Base-by-base conservation (phyloP, 768 basidiomycete species). In the Calvatia gigantea region DNA sequence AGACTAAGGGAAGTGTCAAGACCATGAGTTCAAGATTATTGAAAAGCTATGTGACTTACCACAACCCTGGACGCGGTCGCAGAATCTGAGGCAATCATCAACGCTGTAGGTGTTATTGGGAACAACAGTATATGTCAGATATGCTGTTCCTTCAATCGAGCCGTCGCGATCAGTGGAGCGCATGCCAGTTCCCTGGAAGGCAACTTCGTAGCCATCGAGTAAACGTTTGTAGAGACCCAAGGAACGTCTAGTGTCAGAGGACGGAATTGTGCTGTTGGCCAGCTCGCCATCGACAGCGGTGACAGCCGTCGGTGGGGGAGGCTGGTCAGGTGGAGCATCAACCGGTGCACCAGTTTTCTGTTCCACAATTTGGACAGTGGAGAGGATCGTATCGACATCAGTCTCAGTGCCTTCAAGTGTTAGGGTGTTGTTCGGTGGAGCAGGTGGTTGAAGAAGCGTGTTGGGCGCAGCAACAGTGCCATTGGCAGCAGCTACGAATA, bases 121-220 rank as follows among this genome's bases (percentile, higher is more conserved):
- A 2, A 81, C 71, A 33, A 78, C 63, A 1, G 74, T 77, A 61
- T 73, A 81, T 9, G 77, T 79, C 25, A 79, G 65, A 61, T 78
- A 79, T 1, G 77, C 76, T 1, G 76, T 79, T n/a, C 76, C 76
- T 63, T 79, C 56, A 19, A 79, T 74, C 14, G 78, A 73, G 11
- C 65, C 76, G 56, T 79, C 77, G 23, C 73, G 62, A 57, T 74
- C 75, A 11, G 54, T 65, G 8, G 64, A 53, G 1, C 65, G 65
- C n/a, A 64, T 70, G 2, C 73, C 71, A 3, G 71, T 70, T 1
- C 75, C 75, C 1, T 61, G 46, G 60, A 80, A 80, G 4, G 79
- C 71, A 15, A 68, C 57, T 11, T 69, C 62, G 46, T 77, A 77
- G 43, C 66, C 67, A 19, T 60, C 57, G 28, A 67, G 38, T 25